Evolutionary conservation across 495 filamentous ascomycete genomes (phyloP).

Genomic region (Thozetella sp.): DNA sequence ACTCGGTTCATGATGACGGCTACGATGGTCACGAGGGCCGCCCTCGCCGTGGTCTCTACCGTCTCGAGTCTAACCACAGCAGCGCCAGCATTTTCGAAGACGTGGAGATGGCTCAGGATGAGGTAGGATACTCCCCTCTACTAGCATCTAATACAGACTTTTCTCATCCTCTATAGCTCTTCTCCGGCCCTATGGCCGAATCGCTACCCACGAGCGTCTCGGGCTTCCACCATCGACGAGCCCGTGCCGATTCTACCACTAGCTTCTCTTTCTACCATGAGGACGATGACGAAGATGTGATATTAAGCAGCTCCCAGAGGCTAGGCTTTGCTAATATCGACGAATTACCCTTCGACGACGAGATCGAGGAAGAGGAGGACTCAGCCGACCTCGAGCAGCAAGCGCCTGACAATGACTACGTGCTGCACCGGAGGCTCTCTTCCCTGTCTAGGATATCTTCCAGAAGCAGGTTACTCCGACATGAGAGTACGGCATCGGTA

Average conservation of each 20-base stretch:
- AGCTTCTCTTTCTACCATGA: slow-evolving; percentile 90
- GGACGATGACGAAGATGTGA: slow-evolving; percentile 46
- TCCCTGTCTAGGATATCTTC: slow-evolving; percentile 57
- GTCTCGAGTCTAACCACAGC: slow-evolving; percentile 77
- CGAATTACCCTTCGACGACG: slow-evolving; percentile 41
- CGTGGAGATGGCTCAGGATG: slow-evolving; percentile 98
- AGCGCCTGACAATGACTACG: slow-evolving; percentile 33
- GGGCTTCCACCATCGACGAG: slow-evolving; percentile 80
- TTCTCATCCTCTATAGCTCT: slow-evolving; percentile 62
- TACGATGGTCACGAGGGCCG: slow-evolving; percentile 19
- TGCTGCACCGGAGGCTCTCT: slow-evolving; percentile 40
- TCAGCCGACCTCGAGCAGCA: slow-evolving; percentile 43
- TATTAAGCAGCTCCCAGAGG: slow-evolving; percentile 5
- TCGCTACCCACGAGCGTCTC: slow-evolving; percentile 89
- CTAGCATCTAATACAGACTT: background rate
- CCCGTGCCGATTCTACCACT: slow-evolving; percentile 78
- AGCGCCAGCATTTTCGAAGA: slow-evolving; percentile 84
- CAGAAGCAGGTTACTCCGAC: slow-evolving; percentile 72
- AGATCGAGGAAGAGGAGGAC: slow-evolving; percentile 32
- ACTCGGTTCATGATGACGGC: slow-evolving; percentile 10
- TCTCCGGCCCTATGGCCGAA: slow-evolving; percentile 91
- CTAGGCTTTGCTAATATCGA: slow-evolving; percentile 26
- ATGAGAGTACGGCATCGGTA: slow-evolving; percentile 61
- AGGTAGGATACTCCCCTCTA: slow-evolving; percentile 52
- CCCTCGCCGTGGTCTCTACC: slow-evolving; percentile 44